Evolutionary conservation across 2,329 filamentous ascomycete species (phyloP).

Genomic region (Talaromyces pinophilus): DNA sequence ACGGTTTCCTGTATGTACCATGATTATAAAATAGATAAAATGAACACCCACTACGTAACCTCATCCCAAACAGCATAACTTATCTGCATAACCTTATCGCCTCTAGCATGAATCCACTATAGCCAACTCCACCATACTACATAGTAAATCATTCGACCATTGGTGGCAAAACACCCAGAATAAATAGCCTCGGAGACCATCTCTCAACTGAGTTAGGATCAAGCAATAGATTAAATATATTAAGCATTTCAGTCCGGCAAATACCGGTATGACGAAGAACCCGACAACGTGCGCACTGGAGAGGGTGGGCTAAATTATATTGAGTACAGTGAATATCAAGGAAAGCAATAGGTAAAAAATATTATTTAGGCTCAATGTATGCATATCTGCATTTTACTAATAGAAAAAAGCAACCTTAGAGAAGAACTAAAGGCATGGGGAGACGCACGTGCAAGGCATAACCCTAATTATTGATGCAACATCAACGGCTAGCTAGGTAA

Average conservation of each 20-base stretch:
- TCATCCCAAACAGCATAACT: not conserved
- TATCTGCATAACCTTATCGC: slow-evolving; percentile 1
- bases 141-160: not conserved
- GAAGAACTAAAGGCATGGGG: not conserved
- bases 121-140: not conserved
- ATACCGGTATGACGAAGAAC: not conserved
- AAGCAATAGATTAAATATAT: not conserved
- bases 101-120: slow-evolving; percentile 7
- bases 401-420: not conserved
- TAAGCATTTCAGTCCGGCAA: not conserved
- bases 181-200: not conserved
- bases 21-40: not conserved
- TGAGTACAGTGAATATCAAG: not conserved
- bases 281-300: not conserved
- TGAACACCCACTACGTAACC: not conserved
- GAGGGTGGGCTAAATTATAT: not conserved
- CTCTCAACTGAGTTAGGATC: not conserved
- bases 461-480: slow-evolving; percentile 10
- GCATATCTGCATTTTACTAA: not conserved
- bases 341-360: not conserved
- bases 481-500: not conserved
- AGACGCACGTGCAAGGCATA: slow-evolving; percentile 1
- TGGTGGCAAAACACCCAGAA: not conserved
- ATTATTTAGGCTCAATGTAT: not conserved
- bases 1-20: not conserved